Conservation (phyloP, 768 basidiomycete genomes). For the Russula abietina region DNA sequence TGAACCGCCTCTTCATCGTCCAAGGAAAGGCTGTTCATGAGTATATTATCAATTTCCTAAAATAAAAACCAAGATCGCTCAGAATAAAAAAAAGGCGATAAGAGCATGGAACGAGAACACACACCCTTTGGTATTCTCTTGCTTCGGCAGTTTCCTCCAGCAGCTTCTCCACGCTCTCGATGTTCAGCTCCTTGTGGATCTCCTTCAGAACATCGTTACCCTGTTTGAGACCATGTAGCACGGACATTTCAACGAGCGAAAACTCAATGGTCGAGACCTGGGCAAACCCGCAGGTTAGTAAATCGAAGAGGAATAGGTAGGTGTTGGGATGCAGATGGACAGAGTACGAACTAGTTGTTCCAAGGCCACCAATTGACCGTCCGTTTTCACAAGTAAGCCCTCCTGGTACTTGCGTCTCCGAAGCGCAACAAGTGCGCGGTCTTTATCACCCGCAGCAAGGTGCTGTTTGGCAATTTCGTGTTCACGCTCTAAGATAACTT, state of each 20-base stretch:
- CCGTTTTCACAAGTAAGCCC: conserved; percentile 78
- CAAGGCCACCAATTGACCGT: conserved; percentile 79
- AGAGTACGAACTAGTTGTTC: conserved; percentile 69
- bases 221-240: conserved; percentile 87
- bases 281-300: neutral
- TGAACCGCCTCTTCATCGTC: conserved; percentile 96
- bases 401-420: conserved; percentile 94
- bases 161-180: conserved; percentile 89
- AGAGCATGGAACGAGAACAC: conserved; percentile 22
- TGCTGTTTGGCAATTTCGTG: conserved; percentile 83
- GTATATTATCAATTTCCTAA: conserved; percentile 88
- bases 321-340: neutral
- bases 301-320: neutral
- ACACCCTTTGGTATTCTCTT: conserved; percentile 80
- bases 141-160: conserved; percentile 92
- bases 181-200: conserved; percentile 88
- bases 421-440: conserved; percentile 80
- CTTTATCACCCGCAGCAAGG: conserved; percentile 75
- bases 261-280: conserved; percentile 97
- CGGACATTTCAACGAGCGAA: conserved; percentile 87
- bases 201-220: conserved; percentile 91
- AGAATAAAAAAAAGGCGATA: neutral
- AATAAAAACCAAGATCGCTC: neutral
- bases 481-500: conserved; percentile 80
- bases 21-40: conserved; percentile 71